These are phyloP conservation scores for Boletellus sp. DNA, from an alignment of 1,284 basidiomycete genomes.

Conservation along the genomic window DNA sequence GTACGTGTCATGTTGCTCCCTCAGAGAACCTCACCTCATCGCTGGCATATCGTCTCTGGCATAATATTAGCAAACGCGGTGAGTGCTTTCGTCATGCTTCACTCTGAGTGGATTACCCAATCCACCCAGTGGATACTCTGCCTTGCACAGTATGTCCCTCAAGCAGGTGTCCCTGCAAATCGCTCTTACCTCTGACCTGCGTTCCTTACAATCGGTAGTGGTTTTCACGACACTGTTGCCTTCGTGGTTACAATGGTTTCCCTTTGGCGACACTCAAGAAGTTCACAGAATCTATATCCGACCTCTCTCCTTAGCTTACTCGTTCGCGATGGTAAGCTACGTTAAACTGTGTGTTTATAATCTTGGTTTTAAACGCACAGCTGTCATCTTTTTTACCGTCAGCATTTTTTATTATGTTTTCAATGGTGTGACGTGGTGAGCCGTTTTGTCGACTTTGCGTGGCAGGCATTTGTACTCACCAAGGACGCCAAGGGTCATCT, in stretches of 20 bases:
- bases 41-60: no score
- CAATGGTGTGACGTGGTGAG: background rate
- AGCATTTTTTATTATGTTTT: background rate
- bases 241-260: background rate
- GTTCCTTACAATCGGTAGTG: background rate
- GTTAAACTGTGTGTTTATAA: background rate
- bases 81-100: no score
- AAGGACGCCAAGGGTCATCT: no score
- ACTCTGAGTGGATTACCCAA: background rate
- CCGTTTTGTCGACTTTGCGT: no score
- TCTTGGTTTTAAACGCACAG: background rate
- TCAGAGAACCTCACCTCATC: no score
- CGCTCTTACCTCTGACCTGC: background rate
- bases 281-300: background rate
- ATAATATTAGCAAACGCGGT: no score
- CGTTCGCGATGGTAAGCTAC: background rate
- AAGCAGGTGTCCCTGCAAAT: background rate
- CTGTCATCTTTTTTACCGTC: background rate
- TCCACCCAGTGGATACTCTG: background rate
- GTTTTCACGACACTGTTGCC: background rate
- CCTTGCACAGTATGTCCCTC: background rate
- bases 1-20: no score
- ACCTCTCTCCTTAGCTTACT: background rate
- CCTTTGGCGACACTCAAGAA: background rate
- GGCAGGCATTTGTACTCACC: no score